phyloP scores from a whole-genome alignment of 306 rosid genomes.

The Dalbergia cochinchinensis region DNA sequence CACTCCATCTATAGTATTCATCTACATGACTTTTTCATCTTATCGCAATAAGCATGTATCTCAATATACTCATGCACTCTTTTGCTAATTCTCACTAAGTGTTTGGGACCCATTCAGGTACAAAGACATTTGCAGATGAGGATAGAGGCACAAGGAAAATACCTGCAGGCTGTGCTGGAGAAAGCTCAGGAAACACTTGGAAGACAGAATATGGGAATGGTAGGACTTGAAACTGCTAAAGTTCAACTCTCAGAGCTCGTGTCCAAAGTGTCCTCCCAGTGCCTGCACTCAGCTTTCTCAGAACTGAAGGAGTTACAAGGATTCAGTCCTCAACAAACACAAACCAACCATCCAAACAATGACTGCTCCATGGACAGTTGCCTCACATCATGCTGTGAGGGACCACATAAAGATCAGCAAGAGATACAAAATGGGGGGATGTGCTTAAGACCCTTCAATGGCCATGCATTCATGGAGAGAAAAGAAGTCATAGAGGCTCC shows the following conservation, averaged over 20 bases:
- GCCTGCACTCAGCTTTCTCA: slow-evolving; percentile 66
- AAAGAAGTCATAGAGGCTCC: slow-evolving; percentile 49
- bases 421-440: slow-evolving; percentile 58
- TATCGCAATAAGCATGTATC: too few species aligned
- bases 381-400: slow-evolving; percentile 76
- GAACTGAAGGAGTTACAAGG: slow-evolving; percentile 67
- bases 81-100: slow-evolving; percentile 5
- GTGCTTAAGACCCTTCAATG: slow-evolving; percentile 53
- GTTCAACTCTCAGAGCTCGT: slow-evolving; percentile 86
- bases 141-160: slow-evolving; percentile 90
- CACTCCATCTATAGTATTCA: too few species aligned
- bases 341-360: slow-evolving; percentile 53
- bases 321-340: slow-evolving; percentile 54
- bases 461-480: slow-evolving; percentile 45
- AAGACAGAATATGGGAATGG: slow-evolving; percentile 68
- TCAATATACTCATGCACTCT: too few species aligned
- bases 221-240: slow-evolving; percentile 84
- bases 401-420: slow-evolving; percentile 62
- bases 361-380: slow-evolving; percentile 87
- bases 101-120: slow-evolving; percentile 57
- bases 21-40: too few species aligned
- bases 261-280: slow-evolving; percentile 81
- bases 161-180: slow-evolving; percentile 84
- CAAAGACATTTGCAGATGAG: slow-evolving; percentile 85
- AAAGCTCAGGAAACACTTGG: slow-evolving; percentile 91